A percentile compares a stretch with the other conserved stretches of the same genome.
Conservation (phyloP, 2,329 filamentous ascomycete genomes). For the Fusarium goolgardi region DNA sequence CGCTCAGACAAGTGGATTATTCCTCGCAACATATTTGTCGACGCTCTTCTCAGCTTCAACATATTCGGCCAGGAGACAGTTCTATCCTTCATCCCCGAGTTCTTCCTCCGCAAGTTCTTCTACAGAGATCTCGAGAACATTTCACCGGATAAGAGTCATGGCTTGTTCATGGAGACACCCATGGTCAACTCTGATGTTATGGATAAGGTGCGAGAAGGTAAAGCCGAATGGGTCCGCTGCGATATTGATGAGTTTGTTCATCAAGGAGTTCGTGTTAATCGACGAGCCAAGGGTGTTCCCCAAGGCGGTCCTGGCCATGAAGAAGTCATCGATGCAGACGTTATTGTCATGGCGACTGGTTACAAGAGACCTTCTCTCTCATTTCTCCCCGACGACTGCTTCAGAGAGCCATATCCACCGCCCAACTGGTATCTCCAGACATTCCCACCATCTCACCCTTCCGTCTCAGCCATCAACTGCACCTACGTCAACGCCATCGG, state of each 20-base stretch:
- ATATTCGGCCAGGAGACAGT: constrained; percentile 81
- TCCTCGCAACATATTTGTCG: constrained; percentile 79
- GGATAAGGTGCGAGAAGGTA: constrained; percentile 75
- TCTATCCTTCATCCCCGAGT: constrained; percentile 82
- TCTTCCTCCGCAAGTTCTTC: constrained; percentile 79
- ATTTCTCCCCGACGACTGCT: constrained; percentile 80
- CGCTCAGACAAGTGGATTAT: constrained; percentile 90
- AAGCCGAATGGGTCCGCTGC: constrained; percentile 82
- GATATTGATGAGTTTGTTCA: constrained; percentile 77
- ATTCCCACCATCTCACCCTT: constrained; percentile 79
- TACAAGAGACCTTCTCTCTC: constrained; percentile 78
- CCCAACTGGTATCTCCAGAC: constrained; percentile 92
- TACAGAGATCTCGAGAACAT: constrained; percentile 83
- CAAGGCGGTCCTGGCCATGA: constrained; percentile 78
- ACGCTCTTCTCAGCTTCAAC: constrained; percentile 79
- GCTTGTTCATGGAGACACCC: constrained; percentile 81
- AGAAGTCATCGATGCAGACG: constrained; percentile 75
- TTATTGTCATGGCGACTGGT: constrained; percentile 86
- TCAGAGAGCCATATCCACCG: constrained; percentile 77
- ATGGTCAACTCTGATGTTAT: constrained; percentile 90
- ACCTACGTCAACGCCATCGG: constrained; percentile 86
- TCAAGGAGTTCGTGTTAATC: constrained; percentile 76
- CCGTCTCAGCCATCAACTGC: constrained; percentile 83
- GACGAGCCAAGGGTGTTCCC: constrained; percentile 76
- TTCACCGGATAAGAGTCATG: constrained; percentile 72